These are phyloP conservation scores for Boletus insuetus DNA, from an alignment of 768 basidiomycete genomes.

Conservation along the genomic window DNA sequence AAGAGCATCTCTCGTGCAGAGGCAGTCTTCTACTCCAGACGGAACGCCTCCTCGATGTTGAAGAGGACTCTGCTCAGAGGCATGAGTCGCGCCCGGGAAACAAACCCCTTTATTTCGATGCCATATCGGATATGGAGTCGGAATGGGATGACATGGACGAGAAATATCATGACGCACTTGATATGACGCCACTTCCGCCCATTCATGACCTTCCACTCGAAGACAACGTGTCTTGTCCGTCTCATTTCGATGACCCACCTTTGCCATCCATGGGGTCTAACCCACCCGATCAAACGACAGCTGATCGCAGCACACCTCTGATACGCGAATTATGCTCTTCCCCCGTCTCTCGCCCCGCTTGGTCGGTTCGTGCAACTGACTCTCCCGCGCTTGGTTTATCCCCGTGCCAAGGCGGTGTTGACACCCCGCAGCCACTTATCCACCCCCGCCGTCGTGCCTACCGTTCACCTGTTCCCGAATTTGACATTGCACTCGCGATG, in stretches of 20 bases:
- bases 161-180: conserved; percentile 32
- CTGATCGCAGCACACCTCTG: conserved; percentile 9
- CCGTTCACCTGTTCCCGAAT: conserved; percentile 43
- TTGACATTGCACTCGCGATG: conserved; percentile 74
- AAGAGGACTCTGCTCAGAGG: conserved; percentile 1
- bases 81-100: neutral
- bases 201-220: conserved; percentile 20
- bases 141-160: conserved; percentile 28
- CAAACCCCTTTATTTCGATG: conserved; percentile 7
- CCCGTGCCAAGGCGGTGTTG: conserved; percentile 1
- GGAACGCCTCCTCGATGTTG: neutral
- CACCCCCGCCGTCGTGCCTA: conserved; percentile 27
- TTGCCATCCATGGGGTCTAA: neutral
- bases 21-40: neutral
- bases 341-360: conserved; percentile 22
- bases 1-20: neutral
- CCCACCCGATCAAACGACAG: conserved; percentile 7
- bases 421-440: conserved; percentile 12
- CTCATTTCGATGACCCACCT: conserved; percentile 13
- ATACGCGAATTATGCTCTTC: conserved; percentile 16
- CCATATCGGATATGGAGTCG: conserved; percentile 18
- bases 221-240: conserved; percentile 2
- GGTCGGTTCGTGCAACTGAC: conserved; percentile 30
- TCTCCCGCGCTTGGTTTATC: conserved; percentile 21
- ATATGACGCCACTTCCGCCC: conserved; percentile 22